A percentile compares a stretch with the other conserved stretches of the same genome.
These are phyloP conservation scores for Yueomyces sp. DNA, from an alignment of 805 yeast species.

Conservation along the genomic window DNA sequence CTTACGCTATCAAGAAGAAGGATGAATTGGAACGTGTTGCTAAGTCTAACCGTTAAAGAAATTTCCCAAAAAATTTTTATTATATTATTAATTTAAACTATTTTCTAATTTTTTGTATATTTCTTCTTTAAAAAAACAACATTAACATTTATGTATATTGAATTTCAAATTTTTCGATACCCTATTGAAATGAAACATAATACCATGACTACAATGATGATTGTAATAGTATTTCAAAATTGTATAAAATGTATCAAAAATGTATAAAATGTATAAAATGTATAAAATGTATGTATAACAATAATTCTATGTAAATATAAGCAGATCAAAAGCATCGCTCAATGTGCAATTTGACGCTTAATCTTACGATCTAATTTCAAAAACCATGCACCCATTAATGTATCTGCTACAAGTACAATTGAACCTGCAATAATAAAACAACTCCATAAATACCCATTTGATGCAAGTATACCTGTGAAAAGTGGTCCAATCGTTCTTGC, in stretches of 20 bases:
- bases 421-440: constrained; percentile 42
- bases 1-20: constrained; percentile 99
- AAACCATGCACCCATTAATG: constrained; percentile 21
- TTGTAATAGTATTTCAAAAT: too few species aligned
- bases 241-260: too few species aligned
- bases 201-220: too few species aligned
- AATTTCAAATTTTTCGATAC: constrained; percentile 6
- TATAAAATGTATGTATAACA: too few species aligned
- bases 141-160: constrained; percentile 13
- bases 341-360: constrained; percentile 6
- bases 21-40: constrained; percentile 99
- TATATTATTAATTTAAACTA: background rate
- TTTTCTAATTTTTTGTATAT: background rate
- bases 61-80: background rate
- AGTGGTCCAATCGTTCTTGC: constrained; percentile 76
- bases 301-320: too few species aligned
- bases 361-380: constrained; percentile 22
- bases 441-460: constrained; percentile 29
- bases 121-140: constrained; percentile 8
- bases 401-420: constrained; percentile 30
- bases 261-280: too few species aligned
- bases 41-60: constrained; percentile 96
- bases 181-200: constrained; percentile 4
- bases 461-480: constrained; percentile 65
- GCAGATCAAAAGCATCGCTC: background rate